Evolutionary conservation across 768 basidiomycete genomes (phyloP), one percentile per base, ranked within the genome.

Genomic region (Tremella fuciformis): DNA sequence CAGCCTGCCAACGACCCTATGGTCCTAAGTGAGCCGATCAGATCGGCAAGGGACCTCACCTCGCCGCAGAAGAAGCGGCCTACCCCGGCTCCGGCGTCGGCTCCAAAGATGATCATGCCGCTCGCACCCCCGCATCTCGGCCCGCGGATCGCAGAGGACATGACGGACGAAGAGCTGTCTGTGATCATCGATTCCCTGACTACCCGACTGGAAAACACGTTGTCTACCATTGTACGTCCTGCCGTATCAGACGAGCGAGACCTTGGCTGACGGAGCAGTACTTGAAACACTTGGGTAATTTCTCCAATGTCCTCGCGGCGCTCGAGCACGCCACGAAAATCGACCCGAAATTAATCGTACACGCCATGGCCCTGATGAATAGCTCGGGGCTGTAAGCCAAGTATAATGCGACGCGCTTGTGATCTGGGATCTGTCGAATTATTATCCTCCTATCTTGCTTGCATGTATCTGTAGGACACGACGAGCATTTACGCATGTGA

Each of bases 131-230:
- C 62, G 1, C 58, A 62, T 51, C 59, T 75, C 19, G 75, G 75
- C 26, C 90, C 92, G 0, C 76, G 82, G 9, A 82, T 93, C 76
- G 79, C 80, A 59, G 85, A 87, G 52, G 84, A 84, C 60, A 84
- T 86, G 65, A 80, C 83, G 25, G 90, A 92, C 64, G 76, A 81
- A 16, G 88, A 93, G 58, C 77, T 92, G 53, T 82, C 85, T 77
- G 76, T 83, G 59, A 77, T 89, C n/a, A 80, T 96, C 29, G 88
- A 91, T 65, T 88, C 86, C 13, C 72, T 94, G 52, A 80, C 86
- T 26, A 78, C 84, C 8, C 82, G 92, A 42, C 85, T 92, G 54
- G 86, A 89, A 71, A 91, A 92, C 70, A 83, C 87, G 1, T 76
- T 84, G 26, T 73, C 76, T 8, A 70, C 76, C 18, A 57, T 80